Conservation (phyloP, 83 land plant genomes). For the Thuja plicata region DNA sequence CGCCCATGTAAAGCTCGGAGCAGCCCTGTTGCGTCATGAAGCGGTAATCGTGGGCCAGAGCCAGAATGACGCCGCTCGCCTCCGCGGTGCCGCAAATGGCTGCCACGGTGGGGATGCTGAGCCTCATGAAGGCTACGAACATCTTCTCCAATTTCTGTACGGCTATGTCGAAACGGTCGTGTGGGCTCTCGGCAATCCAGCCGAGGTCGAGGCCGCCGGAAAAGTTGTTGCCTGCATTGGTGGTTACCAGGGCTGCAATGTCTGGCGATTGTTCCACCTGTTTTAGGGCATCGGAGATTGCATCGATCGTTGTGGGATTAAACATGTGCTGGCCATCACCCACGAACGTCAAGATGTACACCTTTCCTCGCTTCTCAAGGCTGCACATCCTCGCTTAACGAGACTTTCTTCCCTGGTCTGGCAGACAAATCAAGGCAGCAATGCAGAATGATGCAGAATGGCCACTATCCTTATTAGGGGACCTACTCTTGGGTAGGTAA, state of each 20-base stretch:
- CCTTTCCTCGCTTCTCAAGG: slow-evolving; percentile 41
- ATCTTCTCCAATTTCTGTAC: not conserved
- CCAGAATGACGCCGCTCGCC: slow-evolving; percentile 59
- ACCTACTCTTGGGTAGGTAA: too few relatives aligned
- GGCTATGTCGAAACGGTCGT: not conserved
- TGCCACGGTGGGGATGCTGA: slow-evolving; percentile 58
- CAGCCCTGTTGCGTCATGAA: slow-evolving; percentile 52
- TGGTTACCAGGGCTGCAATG: slow-evolving; percentile 57
- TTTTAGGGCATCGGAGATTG: slow-evolving; percentile 46
- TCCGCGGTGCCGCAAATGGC: slow-evolving; percentile 75
- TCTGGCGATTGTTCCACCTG: slow-evolving; percentile 32
- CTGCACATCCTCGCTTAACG: slow-evolving; percentile 32
- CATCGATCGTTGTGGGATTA: slow-evolving; percentile 33
- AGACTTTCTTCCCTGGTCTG: too few relatives aligned
- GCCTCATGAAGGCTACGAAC: slow-evolving; percentile 29
- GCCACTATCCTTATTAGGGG: too few relatives aligned
- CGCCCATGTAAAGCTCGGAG: slow-evolving; percentile 73
- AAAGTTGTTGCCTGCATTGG: slow-evolving; percentile 54
- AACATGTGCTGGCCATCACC: slow-evolving; percentile 69
- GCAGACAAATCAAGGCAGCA: too few relatives aligned
- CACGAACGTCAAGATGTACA: slow-evolving; percentile 57
- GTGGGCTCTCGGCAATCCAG: slow-evolving; percentile 3
- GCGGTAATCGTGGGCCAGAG: slow-evolving; percentile 66
- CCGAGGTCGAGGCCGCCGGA: slow-evolving; percentile 41
- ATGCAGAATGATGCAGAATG: too few relatives aligned